Evolutionary conservation across 805 yeast genomes (phyloP), one percentile per base, ranked within the genome.

Genomic region (Wickerhamomyces tratensis): DNA sequence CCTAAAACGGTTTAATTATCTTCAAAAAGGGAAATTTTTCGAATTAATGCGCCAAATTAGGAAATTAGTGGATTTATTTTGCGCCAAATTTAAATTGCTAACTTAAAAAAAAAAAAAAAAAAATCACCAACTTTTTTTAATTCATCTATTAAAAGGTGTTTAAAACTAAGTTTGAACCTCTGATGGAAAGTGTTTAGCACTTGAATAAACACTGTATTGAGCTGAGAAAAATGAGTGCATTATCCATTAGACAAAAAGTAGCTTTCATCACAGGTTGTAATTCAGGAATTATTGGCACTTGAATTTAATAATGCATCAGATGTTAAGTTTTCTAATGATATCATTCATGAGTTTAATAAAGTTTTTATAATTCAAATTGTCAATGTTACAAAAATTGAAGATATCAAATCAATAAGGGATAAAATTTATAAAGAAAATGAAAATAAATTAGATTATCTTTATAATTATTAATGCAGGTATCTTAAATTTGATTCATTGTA

Each of bases 251-350:
- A 36, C 25, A 15, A 25, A 72, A 69, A 52, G 54, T 65, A 11
- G 84, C 77, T 5, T 64, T 79, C 29, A 73, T 78, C 15, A 76
- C 82, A 1, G 84, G 84, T 7, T 74, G 79, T 5, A 74, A 81
- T 1, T 67, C 76, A 0, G 83, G 84, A 11, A 77, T 78, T 44
- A 13, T 51, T 76, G 6, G 65, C 76, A 6, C 50, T 61, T n/a
- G 75, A 72, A 48, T 61, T 77, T 39, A 63, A 68, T 27, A 49
- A 60, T 41, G 71, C 68, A 7, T 51, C 65, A 25, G 65, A 66
- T n/a, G 33, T 51, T 20, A 40, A 50, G 15, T 58, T 57, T 40
- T 61, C 63, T 0, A 52, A 60, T 12, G 57, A 57, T 33, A 53
- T 65, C 1, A 38, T 56, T 25, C 36, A 35, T 6, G 52, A 49